phyloP scores from a whole-genome alignment of 106 monocot genomes.

The Dioscorea dumetorum region DNA sequence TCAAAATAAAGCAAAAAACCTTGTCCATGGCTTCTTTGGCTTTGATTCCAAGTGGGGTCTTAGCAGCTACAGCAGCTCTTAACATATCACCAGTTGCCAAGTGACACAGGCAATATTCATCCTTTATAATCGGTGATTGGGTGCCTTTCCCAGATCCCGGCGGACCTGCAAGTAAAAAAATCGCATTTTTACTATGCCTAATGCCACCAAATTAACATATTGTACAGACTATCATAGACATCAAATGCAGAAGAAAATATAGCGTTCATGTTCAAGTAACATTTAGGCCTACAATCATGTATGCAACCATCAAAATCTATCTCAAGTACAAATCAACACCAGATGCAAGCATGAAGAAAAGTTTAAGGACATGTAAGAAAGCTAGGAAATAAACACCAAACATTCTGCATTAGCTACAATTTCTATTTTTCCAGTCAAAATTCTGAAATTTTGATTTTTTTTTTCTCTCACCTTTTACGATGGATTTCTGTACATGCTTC shows the following conservation, averaged over 20 bases:
- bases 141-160: conserved; percentile 99
- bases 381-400: no score
- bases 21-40: conserved; percentile 97
- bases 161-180: conserved; percentile 48
- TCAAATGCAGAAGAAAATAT: no score
- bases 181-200: neutral
- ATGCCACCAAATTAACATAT: no score
- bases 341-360: no score
- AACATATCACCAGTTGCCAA: conserved; percentile 99
- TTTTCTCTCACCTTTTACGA: no score
- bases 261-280: no score
- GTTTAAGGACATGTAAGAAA: no score
- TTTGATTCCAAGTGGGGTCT: conserved; percentile 86
- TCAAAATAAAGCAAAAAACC: conserved; percentile 20
- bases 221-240: no score
- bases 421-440: no score
- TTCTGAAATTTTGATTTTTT: no score
- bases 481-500: no score
- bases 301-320: neutral
- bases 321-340: neutral
- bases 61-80: conserved; percentile 91
- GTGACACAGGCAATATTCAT: conserved; percentile 96
- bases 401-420: no score
- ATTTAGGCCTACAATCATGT: neutral
- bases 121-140: conserved; percentile 97